Base-by-base conservation (phyloP, 495 filamentous ascomycete genomes). In the Penicillium dipodomyicola region DNA sequence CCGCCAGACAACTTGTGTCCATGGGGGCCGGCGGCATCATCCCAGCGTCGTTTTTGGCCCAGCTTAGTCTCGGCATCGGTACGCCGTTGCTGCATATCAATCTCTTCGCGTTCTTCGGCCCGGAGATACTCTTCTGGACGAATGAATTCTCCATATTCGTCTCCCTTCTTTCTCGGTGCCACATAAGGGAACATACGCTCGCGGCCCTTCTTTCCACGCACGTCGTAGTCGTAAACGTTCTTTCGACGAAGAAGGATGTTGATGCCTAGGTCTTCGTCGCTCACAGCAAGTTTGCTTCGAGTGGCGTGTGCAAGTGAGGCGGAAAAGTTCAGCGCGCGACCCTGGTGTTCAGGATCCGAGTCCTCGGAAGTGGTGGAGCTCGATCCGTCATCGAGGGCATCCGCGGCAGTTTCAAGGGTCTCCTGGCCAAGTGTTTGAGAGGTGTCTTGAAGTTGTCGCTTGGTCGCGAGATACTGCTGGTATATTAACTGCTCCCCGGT, bases 21-120 rank as follows among this genome's bases (percentile, higher is more conserved):
- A 25, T 72, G 70, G 4, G 75, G 59, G 1, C 73, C 80, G 14
- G 45, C 27, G 11, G 83, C 70, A 54, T 96, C 91, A 52, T 91
- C 88, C 90, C 92, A 97, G 72, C 90, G 92, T 44, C 94, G 82
- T 71, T 98, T 98, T 76, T 93, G 91, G 22, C 95, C 95, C 35
- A 97, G 80, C 33, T 83, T 82, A 25, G 84, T 87, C 59, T 89
- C 65, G 23, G 70, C 69, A n/a, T 76, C 68, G 27, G 81, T 48
- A 74, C 84, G 61, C 11, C 71, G 71, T 63, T 79, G 76, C 40
- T 79, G 76, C 69, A 77, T 74, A 48, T 93, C 89, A 17, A 85
- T 83, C 50, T 95, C 91, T 57, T 96, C 91, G 23, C 87, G 80
- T 71, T 97, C 94, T 64, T 98, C 94, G 0, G 92, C 92, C 44